Conservation (phyloP, 2,329 filamentous ascomycete species). For the Neonectria hederae region DNA sequence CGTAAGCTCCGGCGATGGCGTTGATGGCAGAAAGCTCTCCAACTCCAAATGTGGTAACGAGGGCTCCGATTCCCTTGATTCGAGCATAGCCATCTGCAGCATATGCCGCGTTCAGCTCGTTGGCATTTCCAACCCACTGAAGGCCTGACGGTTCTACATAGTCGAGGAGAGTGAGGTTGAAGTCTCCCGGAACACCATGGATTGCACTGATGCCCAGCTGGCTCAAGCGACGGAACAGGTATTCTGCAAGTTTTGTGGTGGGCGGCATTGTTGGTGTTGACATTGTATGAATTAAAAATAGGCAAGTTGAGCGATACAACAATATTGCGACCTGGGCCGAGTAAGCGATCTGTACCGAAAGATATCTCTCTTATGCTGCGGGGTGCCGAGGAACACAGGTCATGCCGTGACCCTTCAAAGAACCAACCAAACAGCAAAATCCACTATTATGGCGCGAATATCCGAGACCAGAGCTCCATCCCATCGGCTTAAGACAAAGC, state of each 20-base stretch:
- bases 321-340: not conserved
- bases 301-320: constrained; percentile 52
- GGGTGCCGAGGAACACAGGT: not conserved
- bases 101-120: constrained; percentile 67
- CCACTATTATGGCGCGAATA: not conserved
- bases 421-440: not conserved
- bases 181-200: constrained; percentile 59
- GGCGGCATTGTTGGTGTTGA: constrained; percentile 1
- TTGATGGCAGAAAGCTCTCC: constrained; percentile 67
- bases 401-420: not conserved
- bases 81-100: constrained; percentile 67
- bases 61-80: constrained; percentile 58
- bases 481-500: not conserved
- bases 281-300: not conserved
- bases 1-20: constrained; percentile 66
- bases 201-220: constrained; percentile 64
- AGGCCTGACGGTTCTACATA: constrained; percentile 49
- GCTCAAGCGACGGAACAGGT: constrained; percentile 21
- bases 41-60: constrained; percentile 70
- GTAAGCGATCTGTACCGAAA: not conserved
- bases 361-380: not conserved
- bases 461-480: not conserved
- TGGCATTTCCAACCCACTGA: constrained; percentile 61
- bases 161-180: constrained; percentile 51
- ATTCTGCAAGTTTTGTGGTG: constrained; percentile 16